A percentile compares a stretch with the other conserved stretches of the same genome.
Conservation (phyloP, 257 asterid genomes). For the Anisodus tanguticus region DNA sequence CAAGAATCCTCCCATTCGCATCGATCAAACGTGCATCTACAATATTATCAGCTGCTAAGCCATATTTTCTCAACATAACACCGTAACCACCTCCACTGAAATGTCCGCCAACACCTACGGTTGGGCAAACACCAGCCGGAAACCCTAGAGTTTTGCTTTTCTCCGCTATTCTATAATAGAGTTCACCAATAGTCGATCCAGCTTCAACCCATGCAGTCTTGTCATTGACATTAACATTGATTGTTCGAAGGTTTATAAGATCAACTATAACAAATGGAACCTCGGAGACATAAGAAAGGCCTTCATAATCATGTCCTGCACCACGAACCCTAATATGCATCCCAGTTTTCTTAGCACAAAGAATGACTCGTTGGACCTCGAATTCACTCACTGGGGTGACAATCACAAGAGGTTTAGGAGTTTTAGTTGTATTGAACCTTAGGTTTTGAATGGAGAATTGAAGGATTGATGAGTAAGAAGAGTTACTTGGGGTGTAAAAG, state of each 20-base stretch:
- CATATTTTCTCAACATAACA: constrained; percentile 28
- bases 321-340: constrained; percentile 28
- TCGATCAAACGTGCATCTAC: constrained; percentile 31
- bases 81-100: constrained; percentile 35
- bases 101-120: constrained; percentile 30
- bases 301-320: constrained; percentile 34
- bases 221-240: constrained; percentile 7
- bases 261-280: constrained; percentile 3
- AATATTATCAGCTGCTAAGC: constrained; percentile 30
- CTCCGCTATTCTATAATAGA: not conserved
- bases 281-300: constrained; percentile 22
- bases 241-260: not conserved
- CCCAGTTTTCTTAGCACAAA: constrained; percentile 27
- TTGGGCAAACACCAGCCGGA: constrained; percentile 30
- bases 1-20: constrained; percentile 25
- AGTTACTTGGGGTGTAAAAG: constrained; percentile 27
- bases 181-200: constrained; percentile 29
- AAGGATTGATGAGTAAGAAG: constrained; percentile 26
- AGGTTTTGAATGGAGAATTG: constrained; percentile 29
- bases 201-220: constrained; percentile 34
- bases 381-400: constrained; percentile 28
- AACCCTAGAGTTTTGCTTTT: constrained; percentile 1
- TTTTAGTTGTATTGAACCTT: constrained; percentile 14
- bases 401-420: constrained; percentile 29
- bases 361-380: constrained; percentile 22